Conservation (phyloP, 495 filamentous ascomycete genomes). For the Penicillium longicatenatum region DNA sequence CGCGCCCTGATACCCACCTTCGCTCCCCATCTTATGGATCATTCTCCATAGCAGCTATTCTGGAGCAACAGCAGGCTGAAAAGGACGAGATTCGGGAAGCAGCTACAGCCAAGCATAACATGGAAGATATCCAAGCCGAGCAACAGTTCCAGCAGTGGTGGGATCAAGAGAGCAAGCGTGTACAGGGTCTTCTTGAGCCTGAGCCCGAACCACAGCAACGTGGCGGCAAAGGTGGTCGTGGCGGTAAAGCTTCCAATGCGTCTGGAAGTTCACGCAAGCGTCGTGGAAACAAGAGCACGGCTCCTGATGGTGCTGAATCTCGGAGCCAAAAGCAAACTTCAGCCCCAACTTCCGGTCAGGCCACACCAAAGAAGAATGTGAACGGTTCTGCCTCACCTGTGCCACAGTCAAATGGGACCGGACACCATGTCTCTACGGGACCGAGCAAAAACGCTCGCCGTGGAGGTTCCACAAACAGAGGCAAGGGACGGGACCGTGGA, state of each 20-base stretch:
- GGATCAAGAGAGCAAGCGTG: slow-evolving; percentile 82
- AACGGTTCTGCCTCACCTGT: slow-evolving; percentile 12
- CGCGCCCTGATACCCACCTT: slow-evolving; percentile 42
- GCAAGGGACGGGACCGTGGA: slow-evolving; percentile 18
- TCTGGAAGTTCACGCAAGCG: slow-evolving; percentile 28
- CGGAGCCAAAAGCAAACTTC: slow-evolving; percentile 10
- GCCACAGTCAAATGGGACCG: slow-evolving; percentile 2
- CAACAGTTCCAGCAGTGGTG: slow-evolving; percentile 98
- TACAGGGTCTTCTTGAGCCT: slow-evolving; percentile 60
- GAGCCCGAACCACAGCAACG: slow-evolving; percentile 36
- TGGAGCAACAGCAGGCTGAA: slow-evolving; percentile 81
- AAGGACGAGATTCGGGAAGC: slow-evolving; percentile 82
- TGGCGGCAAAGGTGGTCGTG: slow-evolving; percentile 31
- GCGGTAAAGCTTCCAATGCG: slow-evolving; percentile 18
- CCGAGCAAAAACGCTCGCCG: slow-evolving; percentile 20
- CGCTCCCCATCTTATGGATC: slow-evolving; percentile 56
- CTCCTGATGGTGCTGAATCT: slow-evolving; percentile 8
- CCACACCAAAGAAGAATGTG: slow-evolving; percentile 15
- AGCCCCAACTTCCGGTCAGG: neutral
- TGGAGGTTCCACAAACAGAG: slow-evolving; percentile 18
- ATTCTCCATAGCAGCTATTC: slow-evolving; percentile 82
- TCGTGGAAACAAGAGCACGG: slow-evolving; percentile 29
- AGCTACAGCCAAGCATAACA: slow-evolving; percentile 73
- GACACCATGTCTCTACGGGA: slow-evolving; percentile 8
- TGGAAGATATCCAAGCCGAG: slow-evolving; percentile 93